Evolutionary conservation across 1,284 basidiomycete genomes (phyloP).

Genomic region (Marasmius fiardii): DNA sequence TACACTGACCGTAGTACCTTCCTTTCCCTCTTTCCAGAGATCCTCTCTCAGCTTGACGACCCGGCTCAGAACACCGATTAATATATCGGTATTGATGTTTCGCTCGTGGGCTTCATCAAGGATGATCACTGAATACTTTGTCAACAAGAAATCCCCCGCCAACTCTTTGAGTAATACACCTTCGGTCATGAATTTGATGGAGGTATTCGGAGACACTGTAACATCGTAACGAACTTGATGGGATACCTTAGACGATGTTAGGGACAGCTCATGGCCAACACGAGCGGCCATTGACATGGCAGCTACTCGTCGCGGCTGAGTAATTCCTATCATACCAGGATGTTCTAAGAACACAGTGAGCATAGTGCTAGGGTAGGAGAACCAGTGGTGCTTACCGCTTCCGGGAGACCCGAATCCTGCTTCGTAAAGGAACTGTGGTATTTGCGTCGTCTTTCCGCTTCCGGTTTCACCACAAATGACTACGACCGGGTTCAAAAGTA

Average conservation of each 20-base stretch:
- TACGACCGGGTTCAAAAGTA: slow-evolving; percentile 85
- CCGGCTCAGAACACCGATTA: slow-evolving; percentile 93
- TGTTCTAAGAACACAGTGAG: slow-evolving; percentile 58
- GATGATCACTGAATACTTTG: slow-evolving; percentile 91
- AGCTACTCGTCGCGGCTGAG: slow-evolving; percentile 96
- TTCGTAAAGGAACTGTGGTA: slow-evolving; percentile 96
- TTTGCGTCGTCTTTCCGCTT: slow-evolving; percentile 97
- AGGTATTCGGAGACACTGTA: slow-evolving; percentile 84
- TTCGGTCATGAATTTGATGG: slow-evolving; percentile 99
- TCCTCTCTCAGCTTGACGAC: slow-evolving; percentile 87
- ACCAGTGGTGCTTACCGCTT: slow-evolving; percentile 57
- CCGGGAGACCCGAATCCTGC: slow-evolving; percentile 88
- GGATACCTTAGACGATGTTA: slow-evolving; percentile 80
- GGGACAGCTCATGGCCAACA: slow-evolving; percentile 84
- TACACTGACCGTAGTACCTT: slow-evolving; percentile 53
- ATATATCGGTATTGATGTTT: slow-evolving; percentile 97
- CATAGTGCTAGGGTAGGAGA: slow-evolving; percentile 3
- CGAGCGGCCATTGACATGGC: slow-evolving; percentile 95
- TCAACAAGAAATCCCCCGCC: slow-evolving; percentile 86
- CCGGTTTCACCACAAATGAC: slow-evolving; percentile 97
- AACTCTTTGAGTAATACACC: slow-evolving; percentile 95
- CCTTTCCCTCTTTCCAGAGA: slow-evolving; percentile 78
- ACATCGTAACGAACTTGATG: slow-evolving; percentile 98
- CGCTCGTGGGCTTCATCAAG: slow-evolving; percentile 98
- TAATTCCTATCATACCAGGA: slow-evolving; percentile 97